These are phyloP conservation scores for Fusarium heterosporum DNA, from an alignment of 2,329 filamentous ascomycete species.

Conservation along the genomic window DNA sequence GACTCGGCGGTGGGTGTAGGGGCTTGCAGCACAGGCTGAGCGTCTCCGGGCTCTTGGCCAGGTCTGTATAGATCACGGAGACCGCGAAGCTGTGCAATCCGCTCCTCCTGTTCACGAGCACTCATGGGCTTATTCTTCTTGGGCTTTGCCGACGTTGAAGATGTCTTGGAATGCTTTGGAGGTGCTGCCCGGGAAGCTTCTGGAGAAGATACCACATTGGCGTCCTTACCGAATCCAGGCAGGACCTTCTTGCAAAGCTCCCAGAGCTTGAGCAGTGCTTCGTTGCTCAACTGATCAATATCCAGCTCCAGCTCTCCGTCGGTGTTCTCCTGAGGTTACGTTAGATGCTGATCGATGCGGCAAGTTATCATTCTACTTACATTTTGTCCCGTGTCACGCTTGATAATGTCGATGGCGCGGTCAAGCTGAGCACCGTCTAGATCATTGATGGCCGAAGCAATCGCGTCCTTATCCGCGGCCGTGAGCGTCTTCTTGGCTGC, in stretches of 20 bases:
- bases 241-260: conserved; percentile 59
- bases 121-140: conserved; percentile 84
- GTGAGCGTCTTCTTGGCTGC: conserved; percentile 68
- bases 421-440: conserved; percentile 83
- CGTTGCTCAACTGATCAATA: conserved; percentile 67
- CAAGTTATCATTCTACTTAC: conserved; percentile 60
- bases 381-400: conserved; percentile 81
- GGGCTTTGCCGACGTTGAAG: conserved; percentile 60
- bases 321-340: conserved; percentile 63
- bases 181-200: conserved; percentile 47
- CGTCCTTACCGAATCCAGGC: conserved; percentile 55
- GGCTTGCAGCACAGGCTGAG: conserved; percentile 40
- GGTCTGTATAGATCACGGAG: conserved; percentile 60
- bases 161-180: conserved; percentile 49
- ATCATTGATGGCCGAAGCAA: conserved; percentile 85
- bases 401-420: conserved; percentile 88
- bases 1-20: conserved; percentile 51
- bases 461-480: conserved; percentile 88
- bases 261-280: conserved; percentile 66
- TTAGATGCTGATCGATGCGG: conserved; percentile 13
- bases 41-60: conserved; percentile 51
- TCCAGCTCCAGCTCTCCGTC: conserved; percentile 70
- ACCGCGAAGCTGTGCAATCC: conserved; percentile 70
- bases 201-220: conserved; percentile 47
- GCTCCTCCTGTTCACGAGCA: conserved; percentile 74